Conservation (phyloP, 1,139 yeast genomes). For the Candida dubliniensis region DNA sequence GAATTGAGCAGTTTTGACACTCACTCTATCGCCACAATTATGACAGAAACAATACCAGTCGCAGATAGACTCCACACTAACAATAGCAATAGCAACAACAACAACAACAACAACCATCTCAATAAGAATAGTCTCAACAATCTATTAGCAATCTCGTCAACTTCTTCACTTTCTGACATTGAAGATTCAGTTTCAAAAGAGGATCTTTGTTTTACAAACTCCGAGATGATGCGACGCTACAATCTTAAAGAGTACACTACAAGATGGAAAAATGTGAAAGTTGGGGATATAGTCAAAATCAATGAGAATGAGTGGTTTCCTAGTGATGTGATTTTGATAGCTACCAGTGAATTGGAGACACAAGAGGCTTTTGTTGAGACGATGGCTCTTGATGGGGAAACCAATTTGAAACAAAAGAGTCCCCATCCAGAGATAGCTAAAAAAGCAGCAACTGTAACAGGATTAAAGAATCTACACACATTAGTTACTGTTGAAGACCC, state of each 20-base stretch:
- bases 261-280: slow-evolving; percentile 75
- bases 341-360: slow-evolving; percentile 60
- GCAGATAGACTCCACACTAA: background rate
- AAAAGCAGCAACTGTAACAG: slow-evolving; percentile 47
- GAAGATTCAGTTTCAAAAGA: slow-evolving; percentile 7
- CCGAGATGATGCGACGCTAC: slow-evolving; percentile 30
- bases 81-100: too few species aligned
- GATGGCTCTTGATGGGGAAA: slow-evolving; percentile 97
- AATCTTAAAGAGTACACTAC: slow-evolving; percentile 36
- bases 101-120: too few species aligned
- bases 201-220: slow-evolving; percentile 20
- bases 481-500: slow-evolving; percentile 82
- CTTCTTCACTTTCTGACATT: slow-evolving; percentile 16
- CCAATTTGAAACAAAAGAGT: slow-evolving; percentile 73
- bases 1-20: slow-evolving; percentile 32
- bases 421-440: slow-evolving; percentile 66
- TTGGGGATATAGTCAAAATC: slow-evolving; percentile 79
- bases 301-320: slow-evolving; percentile 90
- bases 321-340: slow-evolving; percentile 75
- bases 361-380: slow-evolving; percentile 88
- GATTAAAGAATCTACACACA: slow-evolving; percentile 51
- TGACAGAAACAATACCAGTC: slow-evolving; percentile 36
- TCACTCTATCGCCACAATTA: slow-evolving; percentile 37
- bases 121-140: background rate
- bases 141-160: slow-evolving; percentile 6